phyloP scores from a whole-genome alignment of 2,329 filamentous ascomycete genomes.

The Aspergillus vadensis region DNA sequence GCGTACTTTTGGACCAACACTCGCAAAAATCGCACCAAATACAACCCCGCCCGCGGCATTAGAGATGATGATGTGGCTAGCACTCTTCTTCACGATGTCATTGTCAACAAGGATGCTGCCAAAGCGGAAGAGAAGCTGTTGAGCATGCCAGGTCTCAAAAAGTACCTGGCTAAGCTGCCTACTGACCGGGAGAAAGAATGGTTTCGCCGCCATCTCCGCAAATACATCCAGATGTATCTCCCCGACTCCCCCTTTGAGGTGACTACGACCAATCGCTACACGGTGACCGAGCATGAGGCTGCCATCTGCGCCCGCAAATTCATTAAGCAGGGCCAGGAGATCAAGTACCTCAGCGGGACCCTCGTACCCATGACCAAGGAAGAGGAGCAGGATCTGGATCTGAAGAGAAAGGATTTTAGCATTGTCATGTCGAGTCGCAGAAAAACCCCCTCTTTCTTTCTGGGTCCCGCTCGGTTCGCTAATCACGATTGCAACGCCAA shows the following conservation, averaged over 20 bases:
- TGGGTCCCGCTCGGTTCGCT: conserved; percentile 92
- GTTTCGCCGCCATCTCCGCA: conserved; percentile 80
- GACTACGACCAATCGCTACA: conserved; percentile 90
- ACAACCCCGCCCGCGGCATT: conserved; percentile 79
- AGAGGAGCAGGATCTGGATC: conserved; percentile 79
- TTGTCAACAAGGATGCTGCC: conserved; percentile 71
- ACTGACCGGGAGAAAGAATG: conserved; percentile 81
- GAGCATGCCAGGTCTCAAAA: conserved; percentile 70
- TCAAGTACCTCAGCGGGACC: conserved; percentile 89
- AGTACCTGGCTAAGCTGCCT: conserved; percentile 68
- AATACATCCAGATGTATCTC: conserved; percentile 90
- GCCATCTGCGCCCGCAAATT: conserved; percentile 77
- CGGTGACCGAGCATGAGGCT: conserved; percentile 85
- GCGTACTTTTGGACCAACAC: conserved; percentile 96
- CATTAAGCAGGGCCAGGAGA: conserved; percentile 78
- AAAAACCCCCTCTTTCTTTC: conserved; percentile 87
- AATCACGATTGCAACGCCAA: conserved; percentile 98
- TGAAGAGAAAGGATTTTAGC: conserved; percentile 89
- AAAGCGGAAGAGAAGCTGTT: conserved; percentile 73
- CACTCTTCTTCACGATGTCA: conserved; percentile 65
- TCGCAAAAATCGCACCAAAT: conserved; percentile 88
- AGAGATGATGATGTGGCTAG: conserved; percentile 63
- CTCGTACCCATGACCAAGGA: conserved; percentile 90
- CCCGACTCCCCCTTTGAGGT: conserved; percentile 96
- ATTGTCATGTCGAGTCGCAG: conserved; percentile 92